phyloP scores from a whole-genome alignment of 2,329 filamentous ascomycete genomes.

The Colletotrichum spaethianum region DNA sequence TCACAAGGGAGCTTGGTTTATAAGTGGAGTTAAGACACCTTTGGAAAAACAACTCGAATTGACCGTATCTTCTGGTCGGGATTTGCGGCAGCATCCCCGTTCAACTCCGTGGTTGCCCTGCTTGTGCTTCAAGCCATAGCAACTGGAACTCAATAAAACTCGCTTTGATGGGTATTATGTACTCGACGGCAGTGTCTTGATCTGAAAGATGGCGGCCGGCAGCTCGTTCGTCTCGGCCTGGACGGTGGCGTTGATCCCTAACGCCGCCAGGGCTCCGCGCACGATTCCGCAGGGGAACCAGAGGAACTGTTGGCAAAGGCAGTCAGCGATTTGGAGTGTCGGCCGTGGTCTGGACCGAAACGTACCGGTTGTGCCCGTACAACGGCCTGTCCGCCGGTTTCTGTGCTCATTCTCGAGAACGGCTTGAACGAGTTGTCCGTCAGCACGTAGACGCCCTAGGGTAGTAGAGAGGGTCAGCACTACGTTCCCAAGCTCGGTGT shows the following conservation, averaged over 20 bases:
- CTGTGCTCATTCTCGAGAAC: conserved; percentile 89
- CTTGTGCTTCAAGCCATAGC: neutral
- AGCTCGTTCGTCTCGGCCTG: conserved; percentile 91
- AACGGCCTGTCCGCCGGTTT: conserved; percentile 80
- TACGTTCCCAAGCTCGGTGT: neutral
- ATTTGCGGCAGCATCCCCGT: neutral
- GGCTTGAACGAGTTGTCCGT: conserved; percentile 95
- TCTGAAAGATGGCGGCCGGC: conserved; percentile 93
- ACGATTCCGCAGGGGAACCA: conserved; percentile 97
- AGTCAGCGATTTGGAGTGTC: neutral
- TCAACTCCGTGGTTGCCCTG: neutral
- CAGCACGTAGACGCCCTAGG: conserved; percentile 91
- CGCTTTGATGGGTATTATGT: conserved; percentile 56
- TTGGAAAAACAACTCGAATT: conserved; percentile 21
- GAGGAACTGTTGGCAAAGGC: conserved; percentile 74
- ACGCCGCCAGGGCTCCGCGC: conserved; percentile 88
- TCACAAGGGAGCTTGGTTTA: conserved; percentile 16
- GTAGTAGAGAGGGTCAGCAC: neutral
- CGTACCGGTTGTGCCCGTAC: conserved; percentile 84
- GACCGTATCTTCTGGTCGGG: neutral
- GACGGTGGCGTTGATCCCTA: conserved; percentile 92
- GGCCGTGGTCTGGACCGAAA: conserved; percentile 34
- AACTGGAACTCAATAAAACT: neutral
- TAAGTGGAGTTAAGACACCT: conserved; percentile 26
- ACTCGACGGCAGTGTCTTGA: conserved; percentile 84